Conservation (phyloP, 768 basidiomycete genomes). For the Leccinum uliginosum region DNA sequence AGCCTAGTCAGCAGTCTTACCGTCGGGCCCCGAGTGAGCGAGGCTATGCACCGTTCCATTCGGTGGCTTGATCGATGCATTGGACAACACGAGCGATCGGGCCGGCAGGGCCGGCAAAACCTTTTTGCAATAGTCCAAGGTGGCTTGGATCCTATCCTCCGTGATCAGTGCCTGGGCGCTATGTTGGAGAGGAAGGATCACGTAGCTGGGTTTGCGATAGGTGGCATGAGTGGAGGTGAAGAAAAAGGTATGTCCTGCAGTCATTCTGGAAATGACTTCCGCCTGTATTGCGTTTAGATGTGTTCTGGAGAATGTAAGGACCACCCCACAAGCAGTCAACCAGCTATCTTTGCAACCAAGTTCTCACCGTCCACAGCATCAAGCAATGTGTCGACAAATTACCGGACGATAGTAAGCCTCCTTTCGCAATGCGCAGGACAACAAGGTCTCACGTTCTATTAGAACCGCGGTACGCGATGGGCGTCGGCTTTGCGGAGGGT, state of each 20-base stretch:
- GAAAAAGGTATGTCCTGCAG: slow-evolving; percentile 61
- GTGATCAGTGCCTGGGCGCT: slow-evolving; percentile 72
- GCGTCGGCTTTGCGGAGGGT: slow-evolving; percentile 91
- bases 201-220: slow-evolving; percentile 91
- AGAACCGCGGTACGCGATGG: slow-evolving; percentile 93
- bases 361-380: slow-evolving; percentile 46
- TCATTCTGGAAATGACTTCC: slow-evolving; percentile 5
- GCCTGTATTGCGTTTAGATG: slow-evolving; percentile 41
- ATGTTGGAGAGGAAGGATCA: slow-evolving; percentile 72
- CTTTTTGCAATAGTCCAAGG: slow-evolving; percentile 93
- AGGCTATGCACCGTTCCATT: slow-evolving; percentile 85
- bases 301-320: slow-evolving; percentile 80
- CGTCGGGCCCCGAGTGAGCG: slow-evolving; percentile 73
- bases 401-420: slow-evolving; percentile 65
- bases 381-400: slow-evolving; percentile 77
- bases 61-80: slow-evolving; percentile 92
- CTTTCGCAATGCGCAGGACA: neutral
- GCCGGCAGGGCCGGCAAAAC: slow-evolving; percentile 65
- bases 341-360: neutral
- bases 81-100: slow-evolving; percentile 63
- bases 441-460: slow-evolving; percentile 9
- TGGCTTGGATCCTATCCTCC: slow-evolving; percentile 66
- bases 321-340: neutral
- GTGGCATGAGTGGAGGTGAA: slow-evolving; percentile 88
- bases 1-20: slow-evolving; percentile 72